Conservation (phyloP, 202 grass and related monocot genomes). For the Bolboschoenoplectus hybrid region DNA sequence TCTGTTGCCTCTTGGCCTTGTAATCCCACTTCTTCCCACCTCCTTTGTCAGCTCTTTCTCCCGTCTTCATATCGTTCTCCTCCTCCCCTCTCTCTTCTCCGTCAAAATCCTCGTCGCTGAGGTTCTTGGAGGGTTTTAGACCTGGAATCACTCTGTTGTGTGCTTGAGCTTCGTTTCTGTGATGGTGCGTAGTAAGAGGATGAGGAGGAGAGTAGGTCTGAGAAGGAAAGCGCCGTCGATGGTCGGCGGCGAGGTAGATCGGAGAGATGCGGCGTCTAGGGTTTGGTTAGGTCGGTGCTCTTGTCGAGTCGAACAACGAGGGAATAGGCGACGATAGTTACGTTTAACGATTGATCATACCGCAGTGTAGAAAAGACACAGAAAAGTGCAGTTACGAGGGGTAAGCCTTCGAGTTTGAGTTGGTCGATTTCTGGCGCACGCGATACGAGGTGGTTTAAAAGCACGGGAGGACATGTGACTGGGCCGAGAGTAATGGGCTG, state of each 20-base stretch:
- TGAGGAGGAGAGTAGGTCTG: background rate
- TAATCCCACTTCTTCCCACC: constrained; percentile 51
- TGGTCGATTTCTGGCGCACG: no score
- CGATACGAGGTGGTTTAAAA: no score
- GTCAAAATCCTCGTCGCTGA: background rate
- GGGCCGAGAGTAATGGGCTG: background rate
- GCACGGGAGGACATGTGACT: no score
- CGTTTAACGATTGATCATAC: no score
- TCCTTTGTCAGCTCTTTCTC: constrained; percentile 11
- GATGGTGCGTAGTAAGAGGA: background rate
- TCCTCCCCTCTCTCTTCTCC: background rate
- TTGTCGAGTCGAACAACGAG: background rate
- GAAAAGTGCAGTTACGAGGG: no score
- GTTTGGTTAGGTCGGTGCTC: background rate
- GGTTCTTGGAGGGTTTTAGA: background rate
- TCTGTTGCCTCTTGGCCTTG: constrained; percentile 61
- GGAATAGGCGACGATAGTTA: background rate
- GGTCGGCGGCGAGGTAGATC: background rate
- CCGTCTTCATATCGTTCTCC: constrained; percentile 10
- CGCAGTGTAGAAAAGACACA: no score
- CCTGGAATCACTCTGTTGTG: background rate
- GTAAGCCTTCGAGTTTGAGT: no score
- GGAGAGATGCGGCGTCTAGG: background rate
- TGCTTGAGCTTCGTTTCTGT: background rate
- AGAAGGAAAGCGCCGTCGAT: background rate